Evolutionary conservation across 805 yeast genomes (phyloP).

Genomic region (Wickerhamiella slavikovae): DNA sequence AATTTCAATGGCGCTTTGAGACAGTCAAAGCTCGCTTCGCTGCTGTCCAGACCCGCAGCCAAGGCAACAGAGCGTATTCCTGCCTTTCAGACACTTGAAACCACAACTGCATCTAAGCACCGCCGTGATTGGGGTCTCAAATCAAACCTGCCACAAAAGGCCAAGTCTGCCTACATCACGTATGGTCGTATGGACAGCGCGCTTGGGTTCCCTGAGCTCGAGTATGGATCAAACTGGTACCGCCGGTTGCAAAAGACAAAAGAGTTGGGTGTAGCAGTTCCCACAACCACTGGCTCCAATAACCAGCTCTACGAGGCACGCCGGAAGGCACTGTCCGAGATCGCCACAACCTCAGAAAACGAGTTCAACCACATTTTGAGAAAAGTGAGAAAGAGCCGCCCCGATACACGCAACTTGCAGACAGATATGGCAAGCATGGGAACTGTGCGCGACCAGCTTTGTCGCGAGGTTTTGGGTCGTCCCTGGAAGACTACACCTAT

Average conservation of each 20-base stretch:
- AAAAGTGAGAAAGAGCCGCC: too few species aligned
- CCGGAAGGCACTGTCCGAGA: too few species aligned
- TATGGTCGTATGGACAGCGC: conserved; percentile 13
- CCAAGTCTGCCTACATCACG: conserved; percentile 11
- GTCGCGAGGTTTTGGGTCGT: too few species aligned
- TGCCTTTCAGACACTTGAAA: conserved; percentile 13
- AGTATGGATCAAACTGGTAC: conserved; percentile 11
- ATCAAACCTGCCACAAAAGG: conserved; percentile 12
- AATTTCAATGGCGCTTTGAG: conserved; percentile 9
- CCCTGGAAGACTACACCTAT: too few species aligned
- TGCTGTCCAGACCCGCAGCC: conserved; percentile 9
- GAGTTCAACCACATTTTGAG: too few species aligned
- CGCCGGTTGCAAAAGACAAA: conserved; percentile 14
- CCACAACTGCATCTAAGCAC: conserved; percentile 16
- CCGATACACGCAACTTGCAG: too few species aligned
- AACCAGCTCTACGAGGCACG: too few species aligned
- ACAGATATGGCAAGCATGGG: too few species aligned
- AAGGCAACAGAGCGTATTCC: conserved; percentile 10
- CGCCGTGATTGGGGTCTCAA: conserved; percentile 21
- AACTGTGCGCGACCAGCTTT: too few species aligned
- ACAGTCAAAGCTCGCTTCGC: conserved; percentile 12
- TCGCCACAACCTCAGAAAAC: too few species aligned
- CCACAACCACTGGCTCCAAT: too few species aligned
- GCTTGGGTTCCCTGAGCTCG: conserved; percentile 14
- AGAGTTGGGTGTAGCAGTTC: conserved; percentile 15